These are phyloP conservation scores for Smallanthus sonchifolius DNA, from an alignment of 129 eudicot species.

Conservation along the genomic window DNA sequence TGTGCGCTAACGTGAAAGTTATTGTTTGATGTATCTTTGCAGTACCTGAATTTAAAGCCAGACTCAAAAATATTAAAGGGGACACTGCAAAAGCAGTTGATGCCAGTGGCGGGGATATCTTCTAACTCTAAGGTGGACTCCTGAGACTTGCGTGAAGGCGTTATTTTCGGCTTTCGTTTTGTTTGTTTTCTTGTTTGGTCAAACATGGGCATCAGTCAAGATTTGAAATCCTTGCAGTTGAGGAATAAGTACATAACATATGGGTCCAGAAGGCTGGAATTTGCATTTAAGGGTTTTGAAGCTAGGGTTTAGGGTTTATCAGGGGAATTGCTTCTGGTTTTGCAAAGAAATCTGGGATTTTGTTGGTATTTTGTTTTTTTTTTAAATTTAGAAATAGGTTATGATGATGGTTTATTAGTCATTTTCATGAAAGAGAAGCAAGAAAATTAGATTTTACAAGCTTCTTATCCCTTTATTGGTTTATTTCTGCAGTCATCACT, in stretches of 20 bases:
- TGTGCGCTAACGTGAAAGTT: background rate
- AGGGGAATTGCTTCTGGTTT: slow-evolving; percentile 36
- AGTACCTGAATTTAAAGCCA: slow-evolving; percentile 53
- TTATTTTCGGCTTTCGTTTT: slow-evolving; percentile 15
- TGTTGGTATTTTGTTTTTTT: slow-evolving; percentile 35
- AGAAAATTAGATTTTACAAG: slow-evolving; percentile 27
- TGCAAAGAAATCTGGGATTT: slow-evolving; percentile 46
- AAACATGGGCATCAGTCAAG: slow-evolving; percentile 19
- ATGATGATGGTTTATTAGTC: slow-evolving; percentile 32
- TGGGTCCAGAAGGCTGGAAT: slow-evolving; percentile 24
- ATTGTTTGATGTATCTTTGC: slow-evolving; percentile 27
- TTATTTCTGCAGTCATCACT: background rate
- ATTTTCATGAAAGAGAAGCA: slow-evolving; percentile 20
- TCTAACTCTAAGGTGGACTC: slow-evolving; percentile 55
- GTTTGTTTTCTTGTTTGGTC: slow-evolving; percentile 23
- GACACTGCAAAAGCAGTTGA: slow-evolving; percentile 26
- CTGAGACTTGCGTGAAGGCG: slow-evolving; percentile 28
- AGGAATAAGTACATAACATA: slow-evolving; percentile 50
- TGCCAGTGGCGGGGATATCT: slow-evolving; percentile 33
- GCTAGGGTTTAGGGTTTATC: slow-evolving; percentile 31
- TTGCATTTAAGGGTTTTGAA: slow-evolving; percentile 24
- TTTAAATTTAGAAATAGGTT: slow-evolving; percentile 26
- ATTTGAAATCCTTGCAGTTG: slow-evolving; percentile 31
- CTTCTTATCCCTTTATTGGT: slow-evolving; percentile 13
- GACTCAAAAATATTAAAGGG: slow-evolving; percentile 36